Conservation (phyloP, 2,329 filamentous ascomycete species). For the Beauveria pseudobassiana region DNA sequence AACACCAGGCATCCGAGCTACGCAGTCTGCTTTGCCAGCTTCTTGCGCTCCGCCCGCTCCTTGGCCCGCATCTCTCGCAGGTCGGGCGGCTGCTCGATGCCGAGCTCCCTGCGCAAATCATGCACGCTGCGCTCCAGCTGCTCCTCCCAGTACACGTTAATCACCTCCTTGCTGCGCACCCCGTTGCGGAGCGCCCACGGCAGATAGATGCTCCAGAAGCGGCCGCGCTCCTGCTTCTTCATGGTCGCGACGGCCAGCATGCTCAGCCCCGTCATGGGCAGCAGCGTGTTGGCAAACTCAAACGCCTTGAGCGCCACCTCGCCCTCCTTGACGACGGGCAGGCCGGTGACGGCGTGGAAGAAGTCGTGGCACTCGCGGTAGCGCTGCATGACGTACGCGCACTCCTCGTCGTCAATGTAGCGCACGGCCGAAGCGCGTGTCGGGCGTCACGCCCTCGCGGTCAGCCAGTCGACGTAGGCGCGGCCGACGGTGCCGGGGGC, state of each 20-base stretch:
- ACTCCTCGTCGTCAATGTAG: conserved; percentile 92
- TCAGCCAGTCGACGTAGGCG: conserved; percentile 86
- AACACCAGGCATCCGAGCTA: neutral
- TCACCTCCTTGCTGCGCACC: conserved; percentile 65
- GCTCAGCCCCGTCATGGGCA: conserved; percentile 91
- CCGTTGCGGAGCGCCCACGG: conserved; percentile 91
- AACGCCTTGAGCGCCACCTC: conserved; percentile 97
- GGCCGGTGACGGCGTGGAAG: conserved; percentile 86
- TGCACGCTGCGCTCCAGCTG: conserved; percentile 76
- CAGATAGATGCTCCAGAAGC: conserved; percentile 69
- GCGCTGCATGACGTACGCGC: conserved; percentile 96
- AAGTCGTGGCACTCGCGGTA: conserved; percentile 98
- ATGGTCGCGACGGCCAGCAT: conserved; percentile 79
- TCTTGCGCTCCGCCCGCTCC: conserved; percentile 58
- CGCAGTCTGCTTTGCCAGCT: conserved; percentile 43
- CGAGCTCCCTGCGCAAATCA: conserved; percentile 64
- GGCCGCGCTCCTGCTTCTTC: conserved; percentile 69
- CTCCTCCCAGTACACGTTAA: conserved; percentile 98
- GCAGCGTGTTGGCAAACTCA: conserved; percentile 87
- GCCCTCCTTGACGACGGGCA: conserved; percentile 88
- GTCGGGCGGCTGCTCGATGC: conserved; percentile 85
- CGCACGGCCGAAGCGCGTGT: conserved; percentile 74
- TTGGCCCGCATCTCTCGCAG: conserved; percentile 67
- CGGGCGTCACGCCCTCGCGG: conserved; percentile 84
- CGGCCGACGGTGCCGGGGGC: conserved; percentile 69